Evolutionary conservation across 1,284 basidiomycete genomes (phyloP).

Genomic region (Apiotrichum veenhuisii): DNA sequence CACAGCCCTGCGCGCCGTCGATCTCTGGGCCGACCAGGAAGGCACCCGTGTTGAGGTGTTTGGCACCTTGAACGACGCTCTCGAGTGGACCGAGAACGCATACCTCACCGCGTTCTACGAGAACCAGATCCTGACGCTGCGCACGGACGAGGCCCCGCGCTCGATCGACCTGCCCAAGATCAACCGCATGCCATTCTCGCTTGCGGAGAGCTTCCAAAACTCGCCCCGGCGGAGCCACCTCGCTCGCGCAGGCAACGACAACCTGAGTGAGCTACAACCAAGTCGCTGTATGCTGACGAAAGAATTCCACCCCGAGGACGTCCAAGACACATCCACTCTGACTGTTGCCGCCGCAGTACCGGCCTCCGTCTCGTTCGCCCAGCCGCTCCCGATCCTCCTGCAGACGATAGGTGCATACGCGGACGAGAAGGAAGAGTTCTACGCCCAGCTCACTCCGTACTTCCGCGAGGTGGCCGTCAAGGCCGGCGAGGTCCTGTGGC

Average conservation of each 20-base stretch:
- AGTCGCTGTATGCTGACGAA: too few species aligned
- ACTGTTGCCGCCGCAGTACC: slow-evolving; percentile 21
- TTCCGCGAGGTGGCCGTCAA: slow-evolving; percentile 60
- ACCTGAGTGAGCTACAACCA: slow-evolving; percentile 6
- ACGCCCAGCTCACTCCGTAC: slow-evolving; percentile 60
- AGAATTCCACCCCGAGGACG: not conserved
- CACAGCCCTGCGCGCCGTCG: slow-evolving; percentile 67
- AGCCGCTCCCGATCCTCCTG: slow-evolving; percentile 56
- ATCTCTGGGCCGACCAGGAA: slow-evolving; percentile 63
- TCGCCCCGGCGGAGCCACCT: slow-evolving; percentile 73
- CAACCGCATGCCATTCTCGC: slow-evolving; percentile 44
- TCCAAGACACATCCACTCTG: slow-evolving; percentile 6
- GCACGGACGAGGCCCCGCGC: slow-evolving; percentile 20
- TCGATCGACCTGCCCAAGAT: slow-evolving; percentile 41
- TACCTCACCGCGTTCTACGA: slow-evolving; percentile 59
- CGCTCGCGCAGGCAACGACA: slow-evolving; percentile 66
- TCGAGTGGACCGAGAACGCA: slow-evolving; percentile 92
- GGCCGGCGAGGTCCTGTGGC: slow-evolving; percentile 69
- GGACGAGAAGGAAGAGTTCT: slow-evolving; percentile 46
- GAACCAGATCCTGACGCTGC: slow-evolving; percentile 24
- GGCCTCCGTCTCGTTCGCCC: slow-evolving; percentile 10
- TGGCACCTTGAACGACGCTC: slow-evolving; percentile 76
- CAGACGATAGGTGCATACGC: slow-evolving; percentile 70
- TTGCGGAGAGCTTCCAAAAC: slow-evolving; percentile 61
- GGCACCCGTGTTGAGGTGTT: slow-evolving; percentile 75